A percentile compares a stretch with the other conserved stretches of the same genome.
Evolutionary conservation across 2,329 filamentous ascomycete genomes (phyloP).

Genomic region (Sporothrix variecibatus): DNA sequence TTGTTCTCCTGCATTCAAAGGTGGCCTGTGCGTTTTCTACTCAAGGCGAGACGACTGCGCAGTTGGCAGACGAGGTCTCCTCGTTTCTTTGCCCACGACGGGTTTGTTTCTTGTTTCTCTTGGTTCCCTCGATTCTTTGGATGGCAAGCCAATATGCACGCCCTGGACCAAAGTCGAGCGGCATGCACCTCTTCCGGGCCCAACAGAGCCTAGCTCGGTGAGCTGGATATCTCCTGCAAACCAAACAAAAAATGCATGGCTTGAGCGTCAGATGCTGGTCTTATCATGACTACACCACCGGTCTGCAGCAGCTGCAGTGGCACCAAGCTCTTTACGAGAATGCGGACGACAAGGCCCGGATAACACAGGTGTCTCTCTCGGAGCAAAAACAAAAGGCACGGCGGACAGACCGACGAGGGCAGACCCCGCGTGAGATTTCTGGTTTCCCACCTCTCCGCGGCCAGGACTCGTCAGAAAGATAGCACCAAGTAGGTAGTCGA

Average conservation of each 20-base stretch:
- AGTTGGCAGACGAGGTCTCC: neutral
- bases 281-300: neutral
- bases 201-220: neutral
- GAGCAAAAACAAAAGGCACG: neutral
- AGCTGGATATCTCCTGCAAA: neutral
- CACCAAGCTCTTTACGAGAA: neutral
- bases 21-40: slow-evolving; percentile 24
- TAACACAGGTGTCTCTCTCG: neutral
- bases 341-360: neutral
- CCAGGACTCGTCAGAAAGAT: neutral
- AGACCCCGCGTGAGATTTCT: neutral
- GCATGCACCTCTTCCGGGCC: neutral
- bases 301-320: neutral
- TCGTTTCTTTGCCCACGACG: neutral
- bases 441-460: neutral
- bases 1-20: slow-evolving; percentile 25
- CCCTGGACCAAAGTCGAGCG: neutral
- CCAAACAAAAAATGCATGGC: neutral
- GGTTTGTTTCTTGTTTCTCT: neutral
- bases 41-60: neutral
- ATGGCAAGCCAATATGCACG: slow-evolving; percentile 4
- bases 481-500: neutral
- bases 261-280: neutral
- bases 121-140: neutral
- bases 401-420: neutral